Evolutionary conservation across 352 stramenopile genomes (phyloP).

Genomic region (Globisporangium perplexum): DNA sequence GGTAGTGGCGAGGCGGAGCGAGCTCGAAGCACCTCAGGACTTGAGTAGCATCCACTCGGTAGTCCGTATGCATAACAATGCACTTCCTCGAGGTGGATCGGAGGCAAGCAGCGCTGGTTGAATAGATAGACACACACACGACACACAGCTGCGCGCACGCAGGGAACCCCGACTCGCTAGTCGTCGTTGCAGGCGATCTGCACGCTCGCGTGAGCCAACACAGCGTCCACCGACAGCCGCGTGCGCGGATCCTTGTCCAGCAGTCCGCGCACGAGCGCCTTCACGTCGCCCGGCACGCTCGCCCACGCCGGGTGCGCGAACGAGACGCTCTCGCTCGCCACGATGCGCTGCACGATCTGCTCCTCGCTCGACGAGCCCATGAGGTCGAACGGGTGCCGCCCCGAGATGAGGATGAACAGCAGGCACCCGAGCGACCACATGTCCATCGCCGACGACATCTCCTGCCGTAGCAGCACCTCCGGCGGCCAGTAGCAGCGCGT

Average conservation of each 20-base stretch:
- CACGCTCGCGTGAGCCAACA: slow-evolving; percentile 31
- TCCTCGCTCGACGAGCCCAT: slow-evolving; percentile 69
- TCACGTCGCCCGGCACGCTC: slow-evolving; percentile 40
- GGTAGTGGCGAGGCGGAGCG: too few relatives aligned
- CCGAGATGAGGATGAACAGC: slow-evolving; percentile 84
- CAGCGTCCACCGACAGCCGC: slow-evolving; percentile 44
- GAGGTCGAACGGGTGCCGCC: slow-evolving; percentile 84
- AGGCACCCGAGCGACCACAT: slow-evolving; percentile 88
- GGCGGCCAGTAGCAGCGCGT: slow-evolving; percentile 85
- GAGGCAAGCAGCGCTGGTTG: too few relatives aligned
- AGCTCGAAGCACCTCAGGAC: too few relatives aligned
- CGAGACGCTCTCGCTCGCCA: slow-evolving; percentile 40
- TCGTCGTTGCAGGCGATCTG: background rate
- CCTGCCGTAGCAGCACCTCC: slow-evolving; percentile 49
- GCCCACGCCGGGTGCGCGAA: slow-evolving; percentile 57
- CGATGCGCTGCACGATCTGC: slow-evolving; percentile 56
- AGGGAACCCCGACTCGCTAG: background rate
- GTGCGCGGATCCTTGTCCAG: slow-evolving; percentile 62
- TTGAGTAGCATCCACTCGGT: too few relatives aligned
- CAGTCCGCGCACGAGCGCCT: slow-evolving; percentile 58
- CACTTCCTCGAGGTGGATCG: too few relatives aligned
- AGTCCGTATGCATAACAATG: too few relatives aligned
- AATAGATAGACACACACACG: background rate
- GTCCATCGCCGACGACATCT: slow-evolving; percentile 75
- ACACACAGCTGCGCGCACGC: background rate